A percentile compares a stretch with the other conserved stretches of the same genome.
These are phyloP conservation scores for Barnettozyma populi DNA, from an alignment of 805 yeast genomes.

Conservation along the genomic window DNA sequence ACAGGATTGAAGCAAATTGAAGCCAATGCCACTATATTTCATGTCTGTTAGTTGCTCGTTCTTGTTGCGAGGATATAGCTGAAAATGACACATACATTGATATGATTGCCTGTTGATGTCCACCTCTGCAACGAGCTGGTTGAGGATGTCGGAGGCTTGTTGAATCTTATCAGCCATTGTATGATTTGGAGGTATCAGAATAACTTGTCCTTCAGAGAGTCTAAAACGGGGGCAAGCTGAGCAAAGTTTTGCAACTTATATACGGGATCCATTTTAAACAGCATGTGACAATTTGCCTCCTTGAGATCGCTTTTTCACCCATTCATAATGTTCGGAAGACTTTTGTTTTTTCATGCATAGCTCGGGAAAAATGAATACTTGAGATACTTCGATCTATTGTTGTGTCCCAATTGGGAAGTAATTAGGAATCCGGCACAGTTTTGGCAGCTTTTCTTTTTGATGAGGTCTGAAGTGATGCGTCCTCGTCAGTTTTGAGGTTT, in stretches of 20 bases:
- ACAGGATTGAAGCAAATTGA: slow-evolving; percentile 87
- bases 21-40: slow-evolving; percentile 40
- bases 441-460: background rate
- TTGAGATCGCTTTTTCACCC: background rate
- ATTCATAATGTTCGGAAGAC: background rate
- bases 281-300: slow-evolving; percentile 1
- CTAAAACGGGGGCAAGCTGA: background rate
- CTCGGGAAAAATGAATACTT: background rate
- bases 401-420: slow-evolving; percentile 1
- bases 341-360: background rate
- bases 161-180: slow-evolving; percentile 14
- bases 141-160: slow-evolving; percentile 14
- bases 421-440: background rate
- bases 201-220: background rate
- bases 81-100: slow-evolving; percentile 17
- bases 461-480: background rate
- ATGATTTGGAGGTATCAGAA: background rate
- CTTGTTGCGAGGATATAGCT: background rate
- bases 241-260: background rate
- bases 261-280: background rate
- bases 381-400: background rate
- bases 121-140: slow-evolving; percentile 21
- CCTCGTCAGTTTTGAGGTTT: background rate
- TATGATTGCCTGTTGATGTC: slow-evolving; percentile 19
- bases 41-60: background rate